Evolutionary conservation across 169 alveolate species (phyloP).

Genomic region (Cryptosporidium felis): DNA sequence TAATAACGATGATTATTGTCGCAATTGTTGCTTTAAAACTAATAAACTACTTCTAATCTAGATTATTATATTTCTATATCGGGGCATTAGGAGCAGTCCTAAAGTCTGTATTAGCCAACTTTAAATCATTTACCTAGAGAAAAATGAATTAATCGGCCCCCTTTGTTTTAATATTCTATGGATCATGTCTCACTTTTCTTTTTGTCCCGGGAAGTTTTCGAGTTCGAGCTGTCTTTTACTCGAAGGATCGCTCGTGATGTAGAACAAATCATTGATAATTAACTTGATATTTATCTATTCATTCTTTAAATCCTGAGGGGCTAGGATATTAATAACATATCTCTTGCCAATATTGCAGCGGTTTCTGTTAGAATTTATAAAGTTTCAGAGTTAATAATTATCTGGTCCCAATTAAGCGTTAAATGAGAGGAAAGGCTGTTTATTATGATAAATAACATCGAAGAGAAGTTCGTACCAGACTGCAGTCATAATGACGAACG

Average conservation of each 20-base stretch:
- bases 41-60: conserved; percentile 34
- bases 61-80: conserved; percentile 15
- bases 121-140: not conserved
- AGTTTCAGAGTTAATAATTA: not conserved
- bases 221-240: too few relatives aligned
- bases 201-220: too few relatives aligned
- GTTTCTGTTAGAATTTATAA: not conserved
- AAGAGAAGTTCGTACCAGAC: not conserved
- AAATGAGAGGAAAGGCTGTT: not conserved
- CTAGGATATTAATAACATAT: too few relatives aligned
- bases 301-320: too few relatives aligned
- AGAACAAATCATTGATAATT: too few relatives aligned
- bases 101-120: not conserved
- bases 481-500: conserved; percentile 41
- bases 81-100: conserved; percentile 37
- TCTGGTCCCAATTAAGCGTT: not conserved
- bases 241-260: too few relatives aligned
- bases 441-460: not conserved
- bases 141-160: not conserved
- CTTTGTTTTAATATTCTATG: not conserved
- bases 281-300: too few relatives aligned
- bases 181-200: too few relatives aligned
- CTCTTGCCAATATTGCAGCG: too few relatives aligned
- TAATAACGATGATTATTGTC: conserved; percentile 50
- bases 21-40: conserved; percentile 70